Evolutionary conservation across 768 basidiomycete species (phyloP), one percentile per base, ranked within the genome.

Genomic region (Psilocybe sp.): DNA sequence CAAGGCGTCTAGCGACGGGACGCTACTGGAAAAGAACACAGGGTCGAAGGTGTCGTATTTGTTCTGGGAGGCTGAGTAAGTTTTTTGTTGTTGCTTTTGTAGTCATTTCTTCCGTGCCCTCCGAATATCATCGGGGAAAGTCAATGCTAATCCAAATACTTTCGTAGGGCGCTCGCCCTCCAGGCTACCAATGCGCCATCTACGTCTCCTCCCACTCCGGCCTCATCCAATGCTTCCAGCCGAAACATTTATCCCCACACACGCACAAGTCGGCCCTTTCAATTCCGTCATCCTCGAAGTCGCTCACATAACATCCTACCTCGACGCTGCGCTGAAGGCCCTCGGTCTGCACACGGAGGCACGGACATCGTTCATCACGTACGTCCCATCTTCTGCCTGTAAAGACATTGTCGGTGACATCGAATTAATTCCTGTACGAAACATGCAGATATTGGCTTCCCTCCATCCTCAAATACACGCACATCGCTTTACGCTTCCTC

Each of bases 371-470:
- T 55, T 79, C 59, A 72, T 79, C 53, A 76, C 74, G 69, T 75
- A 51, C 18, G 68, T 57, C 1, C 33, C 31, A 15, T 18, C 40
- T 3, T 16, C 15, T 18, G 4, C 14, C 38, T 28, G 18, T 11
- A 13, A 19, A 15, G 7, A 28, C 7, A 28, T 28, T 28, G 23
- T 28, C 23, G 23, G 23, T 28, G 23, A 28, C 23, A 2, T 46
- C n/a, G 14, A 16, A 32, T 20, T n/a, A 5, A 11, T 31, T n/a
- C 15, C 37, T 23, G 14, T 44, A 15, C 43, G 43, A 13, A 9
- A 16, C 37, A 47, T 9, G 39, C 49, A 69, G 68, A 20, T 78
- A 71, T 54, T 79, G 77, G 77, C 68, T 77, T 13, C 75, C 75
- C 0, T 58, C 63, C 10, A 54, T 16, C 10, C 19, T 18, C 8